phyloP scores from a whole-genome alignment of 306 rosid species.

The Ormosia semicastrata region DNA sequence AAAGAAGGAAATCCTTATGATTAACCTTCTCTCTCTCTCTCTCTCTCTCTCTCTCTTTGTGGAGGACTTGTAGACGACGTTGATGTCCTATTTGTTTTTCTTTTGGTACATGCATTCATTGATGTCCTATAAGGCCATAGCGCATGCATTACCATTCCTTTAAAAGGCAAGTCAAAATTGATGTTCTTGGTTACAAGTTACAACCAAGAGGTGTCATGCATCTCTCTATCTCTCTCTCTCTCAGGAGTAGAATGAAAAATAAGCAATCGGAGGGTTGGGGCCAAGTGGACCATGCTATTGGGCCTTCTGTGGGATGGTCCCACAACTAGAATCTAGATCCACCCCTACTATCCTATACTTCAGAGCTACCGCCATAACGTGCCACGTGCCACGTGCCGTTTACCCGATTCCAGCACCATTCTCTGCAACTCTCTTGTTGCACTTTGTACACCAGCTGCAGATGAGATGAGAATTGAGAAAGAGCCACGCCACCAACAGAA shows the following conservation, averaged over 20 bases:
- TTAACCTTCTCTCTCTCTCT: neutral
- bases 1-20: neutral
- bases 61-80: neutral
- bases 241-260: neutral
- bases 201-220: conserved; percentile 2
- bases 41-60: neutral
- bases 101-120: neutral
- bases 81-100: neutral
- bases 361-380: conserved; percentile 16
- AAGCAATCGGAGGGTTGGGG: conserved; percentile 13
- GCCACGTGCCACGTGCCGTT: conserved; percentile 38
- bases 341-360: neutral
- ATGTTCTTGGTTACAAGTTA: conserved; percentile 15
- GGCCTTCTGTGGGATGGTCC: conserved; percentile 36
- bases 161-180: conserved; percentile 26
- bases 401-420: conserved; percentile 30
- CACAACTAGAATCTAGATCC: conserved; percentile 37
- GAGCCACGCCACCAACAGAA: neutral
- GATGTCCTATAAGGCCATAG: conserved; percentile 7
- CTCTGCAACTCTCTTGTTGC: conserved; percentile 33
- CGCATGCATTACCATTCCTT: conserved; percentile 25
- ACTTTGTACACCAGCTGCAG: neutral
- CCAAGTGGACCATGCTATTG: conserved; percentile 35
- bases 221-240: neutral
- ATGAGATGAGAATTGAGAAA: neutral